Base-by-base conservation (phyloP, 495 filamentous ascomycete genomes). In the Lasiosphaeria hispida region DNA sequence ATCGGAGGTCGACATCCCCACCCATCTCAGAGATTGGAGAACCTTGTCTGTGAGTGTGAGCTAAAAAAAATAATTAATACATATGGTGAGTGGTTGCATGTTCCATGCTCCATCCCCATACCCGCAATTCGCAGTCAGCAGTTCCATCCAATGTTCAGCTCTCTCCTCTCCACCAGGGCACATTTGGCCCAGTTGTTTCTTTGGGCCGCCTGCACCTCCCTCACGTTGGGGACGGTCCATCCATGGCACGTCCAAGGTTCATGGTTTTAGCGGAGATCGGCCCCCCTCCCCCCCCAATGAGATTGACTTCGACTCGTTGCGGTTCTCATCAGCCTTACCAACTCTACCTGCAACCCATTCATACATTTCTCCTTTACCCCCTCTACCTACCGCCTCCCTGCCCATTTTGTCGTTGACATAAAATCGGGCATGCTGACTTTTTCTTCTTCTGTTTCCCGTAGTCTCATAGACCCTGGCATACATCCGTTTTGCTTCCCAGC, bases 291-390 rank as follows among this genome's bases (percentile, higher is more conserved):
- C 11, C 38, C 58, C 49, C 53, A 52, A 53, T 47, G 19, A 11
- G 14, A 34, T 48, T 53, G 52, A 30, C 23, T 30, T 30, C 23
- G 5, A 30, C 23, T 30, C 23, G 23, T 30, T 30, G 23, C 23
- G 23, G 50, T 42, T 13, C 33, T 48, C 63, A 69, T 71, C 68
- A 71, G 68, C 68, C 68, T 69, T 71, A 65, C 66, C 66, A 61
- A 58, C 44, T 55, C 56, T 48, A 48, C 23, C 23, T 30, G 23
- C 23, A 30, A 30, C 23, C 23, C 23, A 30, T 5, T 30, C 23
- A 30, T 30, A 30, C 23, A 5, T 30, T 58, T 58, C 30, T 58
- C 58, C 49, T 56, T 48, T 47, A 39, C 53, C 48, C 38, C 55
- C 47, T 55, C 39, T 47, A n/a, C 38, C 19, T 23, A 35, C 53